phyloP scores from a whole-genome alignment of 208 protist species.

The Wallacemonas collosoma region DNA sequence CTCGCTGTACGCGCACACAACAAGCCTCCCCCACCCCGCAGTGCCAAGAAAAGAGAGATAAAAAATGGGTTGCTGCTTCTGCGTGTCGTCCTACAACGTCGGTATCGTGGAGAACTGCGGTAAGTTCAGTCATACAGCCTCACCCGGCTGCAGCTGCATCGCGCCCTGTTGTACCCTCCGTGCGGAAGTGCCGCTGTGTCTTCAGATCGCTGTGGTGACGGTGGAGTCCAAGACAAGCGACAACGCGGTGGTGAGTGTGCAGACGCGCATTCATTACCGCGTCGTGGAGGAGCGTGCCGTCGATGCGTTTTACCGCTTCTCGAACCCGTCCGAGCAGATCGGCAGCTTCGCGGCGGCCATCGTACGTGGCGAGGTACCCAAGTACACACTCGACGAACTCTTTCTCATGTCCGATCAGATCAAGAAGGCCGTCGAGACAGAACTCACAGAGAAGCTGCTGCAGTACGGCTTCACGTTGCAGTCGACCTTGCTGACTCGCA shows the following conservation, averaged over 20 bases:
- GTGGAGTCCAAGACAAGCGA: slow-evolving; percentile 86
- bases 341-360: slow-evolving; percentile 71
- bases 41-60: not conserved
- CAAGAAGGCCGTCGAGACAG: slow-evolving; percentile 49
- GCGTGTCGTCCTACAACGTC: slow-evolving; percentile 55
- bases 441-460: slow-evolving; percentile 62
- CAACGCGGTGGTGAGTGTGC: slow-evolving; percentile 68
- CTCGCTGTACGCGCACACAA: not conserved
- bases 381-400: slow-evolving; percentile 79
- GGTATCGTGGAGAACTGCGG: slow-evolving; percentile 71
- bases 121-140: slow-evolving; percentile 45
- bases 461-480: slow-evolving; percentile 71
- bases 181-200: slow-evolving; percentile 48
- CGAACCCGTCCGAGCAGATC: slow-evolving; percentile 69
- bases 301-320: slow-evolving; percentile 71
- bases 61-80: slow-evolving; percentile 41
- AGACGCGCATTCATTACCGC: slow-evolving; percentile 58
- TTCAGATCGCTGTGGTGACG: slow-evolving; percentile 38
- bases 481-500: slow-evolving; percentile 69
- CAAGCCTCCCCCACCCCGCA: not conserved
- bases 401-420: slow-evolving; percentile 76
- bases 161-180: slow-evolving; percentile 48
- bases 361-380: slow-evolving; percentile 72
- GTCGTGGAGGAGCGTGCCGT: slow-evolving; percentile 44
- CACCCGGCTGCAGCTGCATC: slow-evolving; percentile 64